Conservation (phyloP, 2,329 filamentous ascomycete genomes). For the Spiromastix sp. region DNA sequence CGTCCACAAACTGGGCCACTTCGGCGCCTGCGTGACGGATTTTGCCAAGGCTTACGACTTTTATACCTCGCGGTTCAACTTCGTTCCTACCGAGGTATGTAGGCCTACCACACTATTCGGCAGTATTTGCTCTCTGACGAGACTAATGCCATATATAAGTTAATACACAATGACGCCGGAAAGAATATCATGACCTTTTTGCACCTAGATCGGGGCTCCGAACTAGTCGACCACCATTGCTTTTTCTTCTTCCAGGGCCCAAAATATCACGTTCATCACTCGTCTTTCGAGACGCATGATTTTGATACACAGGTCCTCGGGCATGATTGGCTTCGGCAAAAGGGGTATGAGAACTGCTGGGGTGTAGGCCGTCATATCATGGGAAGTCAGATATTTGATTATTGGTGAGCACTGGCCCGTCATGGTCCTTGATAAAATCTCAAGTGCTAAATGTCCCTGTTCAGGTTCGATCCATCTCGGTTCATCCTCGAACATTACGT, state of each 20-base stretch:
- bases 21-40: conserved; percentile 17
- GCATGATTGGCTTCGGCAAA: conserved; percentile 39
- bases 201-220: conserved; percentile 40
- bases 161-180: conserved; percentile 8
- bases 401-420: conserved; percentile 36
- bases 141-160: too few relatives aligned
- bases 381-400: conserved; percentile 44
- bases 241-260: conserved; percentile 37
- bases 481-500: conserved; percentile 34
- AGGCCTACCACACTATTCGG: conserved; percentile 11
- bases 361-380: conserved; percentile 42
- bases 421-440: conserved; percentile 6
- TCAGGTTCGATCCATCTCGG: not conserved
- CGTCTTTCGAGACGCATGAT: conserved; percentile 42
- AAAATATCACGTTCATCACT: conserved; percentile 38
- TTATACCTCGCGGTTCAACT: conserved; percentile 22
- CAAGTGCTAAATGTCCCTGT: not conserved
- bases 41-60: conserved; percentile 18
- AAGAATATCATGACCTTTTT: conserved; percentile 34
- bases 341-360: conserved; percentile 39
- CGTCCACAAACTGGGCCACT: conserved; percentile 25
- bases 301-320: conserved; percentile 43
- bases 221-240: conserved; percentile 42
- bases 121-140: too few relatives aligned
- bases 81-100: conserved; percentile 20